Evolutionary conservation across 441 rosid genomes (phyloP).

Genomic region (Erysimum cheiri): DNA sequence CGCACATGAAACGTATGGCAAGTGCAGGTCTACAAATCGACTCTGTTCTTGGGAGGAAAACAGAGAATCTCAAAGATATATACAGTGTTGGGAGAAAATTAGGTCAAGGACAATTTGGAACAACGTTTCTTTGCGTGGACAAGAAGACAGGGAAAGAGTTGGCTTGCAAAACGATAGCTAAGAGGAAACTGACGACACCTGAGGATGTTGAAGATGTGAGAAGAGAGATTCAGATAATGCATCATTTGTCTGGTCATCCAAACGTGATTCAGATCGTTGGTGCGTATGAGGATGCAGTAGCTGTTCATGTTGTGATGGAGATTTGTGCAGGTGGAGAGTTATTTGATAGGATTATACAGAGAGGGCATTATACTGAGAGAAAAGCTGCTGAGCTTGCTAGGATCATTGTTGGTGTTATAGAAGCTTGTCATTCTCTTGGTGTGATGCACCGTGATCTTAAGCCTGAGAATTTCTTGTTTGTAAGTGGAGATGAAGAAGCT

Average conservation of each 20-base stretch:
- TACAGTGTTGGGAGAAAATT: constrained; percentile 87
- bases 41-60: constrained; percentile 82
- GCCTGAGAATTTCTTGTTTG: constrained; percentile 96
- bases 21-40: constrained; percentile 74
- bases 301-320: constrained; percentile 93
- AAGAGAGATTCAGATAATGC: constrained; percentile 96
- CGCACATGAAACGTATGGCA: constrained; percentile 63
- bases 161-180: constrained; percentile 88
- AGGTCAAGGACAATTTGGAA: constrained; percentile 98
- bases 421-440: constrained; percentile 94
- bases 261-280: constrained; percentile 83
- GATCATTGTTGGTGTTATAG: constrained; percentile 78
- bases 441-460: constrained; percentile 97
- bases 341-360: constrained; percentile 88
- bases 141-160: constrained; percentile 67
- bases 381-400: constrained; percentile 91
- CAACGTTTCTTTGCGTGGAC: constrained; percentile 80
- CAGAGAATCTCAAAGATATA: constrained; percentile 79
- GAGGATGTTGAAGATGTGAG: constrained; percentile 96
- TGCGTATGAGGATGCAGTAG: constrained; percentile 91
- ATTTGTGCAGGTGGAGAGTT: constrained; percentile 96
- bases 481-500: constrained; percentile 71
- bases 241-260: constrained; percentile 91
- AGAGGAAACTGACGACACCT: constrained; percentile 71
- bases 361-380: constrained; percentile 86